Evolutionary conservation across 2,329 filamentous ascomycete genomes (phyloP).

Genomic region (Aspergillus niger): DNA sequence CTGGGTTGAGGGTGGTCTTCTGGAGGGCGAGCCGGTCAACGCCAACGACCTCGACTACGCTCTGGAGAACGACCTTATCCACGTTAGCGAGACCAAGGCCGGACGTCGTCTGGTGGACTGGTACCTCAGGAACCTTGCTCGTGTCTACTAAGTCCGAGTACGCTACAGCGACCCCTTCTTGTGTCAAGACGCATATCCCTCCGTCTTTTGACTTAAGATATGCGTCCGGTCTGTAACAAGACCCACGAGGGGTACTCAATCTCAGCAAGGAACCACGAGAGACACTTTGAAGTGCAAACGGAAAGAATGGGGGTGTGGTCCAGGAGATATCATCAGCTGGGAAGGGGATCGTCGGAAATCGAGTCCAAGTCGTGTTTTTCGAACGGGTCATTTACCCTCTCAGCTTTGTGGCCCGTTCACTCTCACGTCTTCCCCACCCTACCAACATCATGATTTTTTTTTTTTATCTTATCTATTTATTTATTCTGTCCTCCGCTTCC

Average conservation of each 20-base stretch:
- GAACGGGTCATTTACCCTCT: not conserved
- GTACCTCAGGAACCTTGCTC: constrained; percentile 95
- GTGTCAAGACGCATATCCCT: constrained; percentile 13
- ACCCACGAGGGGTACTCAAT: not conserved
- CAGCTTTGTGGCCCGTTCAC: not conserved
- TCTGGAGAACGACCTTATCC: constrained; percentile 93
- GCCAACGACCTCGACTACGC: constrained; percentile 97
- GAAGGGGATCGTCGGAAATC: not conserved
- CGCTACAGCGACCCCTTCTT: constrained; percentile 2
- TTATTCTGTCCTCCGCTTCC: not conserved
- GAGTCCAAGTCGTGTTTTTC: not conserved
- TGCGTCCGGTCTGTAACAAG: constrained; percentile 11
- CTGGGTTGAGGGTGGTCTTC: constrained; percentile 84
- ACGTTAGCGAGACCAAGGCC: constrained; percentile 98
- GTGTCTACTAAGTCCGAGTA: constrained; percentile 71
- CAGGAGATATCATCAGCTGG: not conserved
- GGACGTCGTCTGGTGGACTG: constrained; percentile 96
- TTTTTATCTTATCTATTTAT: constrained; percentile 14
- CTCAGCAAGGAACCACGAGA: not conserved
- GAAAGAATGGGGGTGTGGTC: not conserved
- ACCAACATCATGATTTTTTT: constrained; percentile 16
- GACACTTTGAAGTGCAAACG: not conserved
- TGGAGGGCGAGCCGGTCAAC: constrained; percentile 91
- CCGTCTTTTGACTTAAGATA: constrained; percentile 10
- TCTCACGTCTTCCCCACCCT: not conserved